Evolutionary conservation across 2,329 filamentous ascomycete species (phyloP), one percentile per base, ranked within the genome.

Genomic region (Exophiala aquamarina): DNA sequence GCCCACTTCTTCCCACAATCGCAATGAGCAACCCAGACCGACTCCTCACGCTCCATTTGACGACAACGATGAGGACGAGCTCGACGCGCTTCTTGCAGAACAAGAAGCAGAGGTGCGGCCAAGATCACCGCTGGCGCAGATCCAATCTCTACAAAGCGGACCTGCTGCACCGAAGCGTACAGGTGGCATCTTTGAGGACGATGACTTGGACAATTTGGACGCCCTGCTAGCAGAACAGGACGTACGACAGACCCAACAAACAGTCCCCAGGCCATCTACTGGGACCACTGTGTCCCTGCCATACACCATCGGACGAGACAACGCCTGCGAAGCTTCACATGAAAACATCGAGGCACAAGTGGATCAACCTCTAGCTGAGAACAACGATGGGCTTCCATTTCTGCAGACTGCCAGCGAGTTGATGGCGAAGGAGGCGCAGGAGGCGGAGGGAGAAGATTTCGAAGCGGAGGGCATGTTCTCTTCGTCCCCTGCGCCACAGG

Each of bases 61-160:
- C 35, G 55, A 48, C 10, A 53, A 58, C 43, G 57, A 54, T 29
- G 53, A 59, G 40, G 58, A 60, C 31, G 58, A 60, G 41, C 55
- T 59, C 15, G 58, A 60, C 44, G 58, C 56, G 11, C 32, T 60
- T 18, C 42, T 60, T 2, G 58, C 58, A n/a, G 52, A 59, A 33
- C 54, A 59, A 33, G 54, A 57, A 37, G 23, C 23, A 31, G 35
- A 52, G 35, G 23, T n/a, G 9, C 20, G 18, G 13, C 18, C 14
- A n/a, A 21, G 15, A 13, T 13, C 18, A 10, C 8, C n/a, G 3
- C 31, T 9, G 4, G 17, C 23, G 23, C 23, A 26, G 11, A 11
- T 11, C 23, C 23, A 11, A 26, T 6, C 23, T 26, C 23, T 6
- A 6, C 6, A 19, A 23, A 20, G 23, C 39, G 32, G 6, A 36